Evolutionary conservation across 1,284 basidiomycete genomes (phyloP).

Genomic region (Sporisorium exsertum): DNA sequence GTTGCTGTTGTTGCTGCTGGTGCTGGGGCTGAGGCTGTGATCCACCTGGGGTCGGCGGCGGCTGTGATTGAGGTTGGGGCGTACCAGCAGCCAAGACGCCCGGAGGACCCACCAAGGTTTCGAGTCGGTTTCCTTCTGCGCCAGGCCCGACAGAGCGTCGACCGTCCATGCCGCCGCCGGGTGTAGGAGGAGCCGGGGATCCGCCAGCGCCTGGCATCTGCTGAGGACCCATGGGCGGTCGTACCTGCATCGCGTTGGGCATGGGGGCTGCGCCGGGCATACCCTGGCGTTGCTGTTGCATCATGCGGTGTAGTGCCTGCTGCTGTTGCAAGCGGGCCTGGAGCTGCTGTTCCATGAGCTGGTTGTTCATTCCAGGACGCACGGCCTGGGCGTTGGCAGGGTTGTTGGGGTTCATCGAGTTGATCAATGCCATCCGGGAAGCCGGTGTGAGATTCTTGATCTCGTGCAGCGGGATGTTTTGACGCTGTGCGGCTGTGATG

Average conservation of each 20-base stretch:
- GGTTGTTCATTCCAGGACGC: constrained; percentile 44
- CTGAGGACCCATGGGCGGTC: constrained; percentile 44
- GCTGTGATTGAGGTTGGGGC: constrained; percentile 26
- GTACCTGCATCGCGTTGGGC: constrained; percentile 38
- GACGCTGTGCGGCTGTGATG: constrained; percentile 58
- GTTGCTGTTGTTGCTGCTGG: constrained; percentile 30
- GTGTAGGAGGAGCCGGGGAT: constrained; percentile 42
- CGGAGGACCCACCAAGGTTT: constrained; percentile 36
- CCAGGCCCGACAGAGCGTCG: constrained; percentile 47
- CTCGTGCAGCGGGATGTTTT: constrained; percentile 64
- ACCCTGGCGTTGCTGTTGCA: constrained; percentile 57
- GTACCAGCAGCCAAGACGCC: constrained; percentile 28
- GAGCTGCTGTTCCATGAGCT: constrained; percentile 54
- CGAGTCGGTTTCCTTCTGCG: constrained; percentile 34
- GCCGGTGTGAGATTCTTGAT: constrained; percentile 63
- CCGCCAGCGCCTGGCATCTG: constrained; percentile 38
- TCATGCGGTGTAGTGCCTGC: constrained; percentile 54
- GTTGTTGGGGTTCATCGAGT: constrained; percentile 57
- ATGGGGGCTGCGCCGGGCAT: constrained; percentile 31
- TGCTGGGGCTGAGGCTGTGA: constrained; percentile 14
- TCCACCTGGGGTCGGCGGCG: constrained; percentile 30
- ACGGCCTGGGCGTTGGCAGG: constrained; percentile 44
- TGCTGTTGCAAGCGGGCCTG: constrained; percentile 59
- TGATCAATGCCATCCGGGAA: constrained; percentile 55
- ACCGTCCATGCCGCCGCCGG: constrained; percentile 41